Percentiles rank a stretch among this genome's conserved stretches.
These are phyloP conservation scores for Tricholoma bakamatsutake DNA, from an alignment of 768 basidiomycete genomes.

Conservation along the genomic window DNA sequence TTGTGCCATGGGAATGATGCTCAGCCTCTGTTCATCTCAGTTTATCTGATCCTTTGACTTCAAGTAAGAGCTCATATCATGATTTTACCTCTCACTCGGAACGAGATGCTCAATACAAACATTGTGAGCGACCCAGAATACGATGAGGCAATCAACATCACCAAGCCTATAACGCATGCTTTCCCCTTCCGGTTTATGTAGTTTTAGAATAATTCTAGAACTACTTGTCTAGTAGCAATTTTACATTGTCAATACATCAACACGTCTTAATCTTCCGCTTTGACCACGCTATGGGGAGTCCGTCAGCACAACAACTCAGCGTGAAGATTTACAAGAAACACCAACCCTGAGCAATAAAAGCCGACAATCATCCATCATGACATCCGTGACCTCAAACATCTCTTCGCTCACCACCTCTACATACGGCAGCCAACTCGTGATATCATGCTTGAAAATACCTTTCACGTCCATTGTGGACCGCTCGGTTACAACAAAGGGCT, in stretches of 20 bases:
- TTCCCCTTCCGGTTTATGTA: background rate
- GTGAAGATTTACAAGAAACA: slow-evolving; percentile 8
- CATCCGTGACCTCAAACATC: slow-evolving; percentile 44
- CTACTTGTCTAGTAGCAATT: background rate
- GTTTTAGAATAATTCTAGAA: background rate
- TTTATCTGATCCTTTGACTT: no score
- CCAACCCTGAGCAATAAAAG: slow-evolving; percentile 43
- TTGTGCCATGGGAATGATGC: background rate
- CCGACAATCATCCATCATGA: slow-evolving; percentile 52
- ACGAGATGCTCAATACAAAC: no score
- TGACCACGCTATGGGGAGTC: slow-evolving; percentile 27
- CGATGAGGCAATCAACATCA: background rate
- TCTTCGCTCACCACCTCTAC: slow-evolving; percentile 45
- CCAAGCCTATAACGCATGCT: no score
- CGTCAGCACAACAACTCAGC: background rate
- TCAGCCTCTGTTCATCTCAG: no score
- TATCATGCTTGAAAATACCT: slow-evolving; percentile 41
- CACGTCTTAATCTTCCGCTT: slow-evolving; percentile 31
- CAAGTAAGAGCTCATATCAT: background rate
- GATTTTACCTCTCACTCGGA: background rate
- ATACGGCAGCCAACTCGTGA: slow-evolving; percentile 44
- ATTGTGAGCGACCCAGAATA: no score
- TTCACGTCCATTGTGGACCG: slow-evolving; percentile 36
- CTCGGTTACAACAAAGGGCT: slow-evolving; percentile 32
- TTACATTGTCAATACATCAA: slow-evolving; percentile 43